Conservation (phyloP, 2,329 filamentous ascomycete genomes). For the Exophiala mesophila region DNA sequence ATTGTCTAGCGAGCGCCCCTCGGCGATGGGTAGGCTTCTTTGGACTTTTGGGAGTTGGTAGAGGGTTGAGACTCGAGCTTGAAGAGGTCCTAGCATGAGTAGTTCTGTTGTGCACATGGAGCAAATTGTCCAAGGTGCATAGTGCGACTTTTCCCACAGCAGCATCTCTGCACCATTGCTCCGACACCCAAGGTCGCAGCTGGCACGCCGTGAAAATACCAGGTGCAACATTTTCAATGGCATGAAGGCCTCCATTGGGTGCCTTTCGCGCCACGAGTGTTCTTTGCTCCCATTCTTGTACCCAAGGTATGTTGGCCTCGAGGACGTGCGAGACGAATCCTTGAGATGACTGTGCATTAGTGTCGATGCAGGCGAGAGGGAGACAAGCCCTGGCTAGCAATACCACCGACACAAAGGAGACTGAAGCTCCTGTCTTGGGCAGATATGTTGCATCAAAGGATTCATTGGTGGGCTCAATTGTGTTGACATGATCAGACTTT, state of each 20-base stretch:
- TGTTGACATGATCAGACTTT: constrained; percentile 15
- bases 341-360: not conserved
- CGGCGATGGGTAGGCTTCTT: constrained; percentile 23
- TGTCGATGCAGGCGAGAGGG: constrained; percentile 23
- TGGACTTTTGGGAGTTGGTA: constrained; percentile 16
- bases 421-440: not conserved
- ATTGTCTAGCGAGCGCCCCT: constrained; percentile 25
- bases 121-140: constrained; percentile 13
- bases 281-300: constrained; percentile 22
- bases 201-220: constrained; percentile 15
- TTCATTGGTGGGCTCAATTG: constrained; percentile 8
- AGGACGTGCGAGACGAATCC: constrained; percentile 12
- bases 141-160: constrained; percentile 18
- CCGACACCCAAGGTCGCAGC: constrained; percentile 22
- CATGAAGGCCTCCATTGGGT: constrained; percentile 22
- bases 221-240: constrained; percentile 20
- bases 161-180: constrained; percentile 21
- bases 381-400: constrained; percentile 23
- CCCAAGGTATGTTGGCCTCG: constrained; percentile 14
- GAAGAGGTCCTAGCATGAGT: constrained; percentile 11
- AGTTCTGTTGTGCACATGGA: constrained; percentile 1
- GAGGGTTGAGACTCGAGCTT: constrained; percentile 8
- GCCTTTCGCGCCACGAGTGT: constrained; percentile 17
- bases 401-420: constrained; percentile 17
- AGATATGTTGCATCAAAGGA: constrained; percentile 4